Conservation (phyloP, 2,329 filamentous ascomycete species). For the Didymella segeticola region DNA sequence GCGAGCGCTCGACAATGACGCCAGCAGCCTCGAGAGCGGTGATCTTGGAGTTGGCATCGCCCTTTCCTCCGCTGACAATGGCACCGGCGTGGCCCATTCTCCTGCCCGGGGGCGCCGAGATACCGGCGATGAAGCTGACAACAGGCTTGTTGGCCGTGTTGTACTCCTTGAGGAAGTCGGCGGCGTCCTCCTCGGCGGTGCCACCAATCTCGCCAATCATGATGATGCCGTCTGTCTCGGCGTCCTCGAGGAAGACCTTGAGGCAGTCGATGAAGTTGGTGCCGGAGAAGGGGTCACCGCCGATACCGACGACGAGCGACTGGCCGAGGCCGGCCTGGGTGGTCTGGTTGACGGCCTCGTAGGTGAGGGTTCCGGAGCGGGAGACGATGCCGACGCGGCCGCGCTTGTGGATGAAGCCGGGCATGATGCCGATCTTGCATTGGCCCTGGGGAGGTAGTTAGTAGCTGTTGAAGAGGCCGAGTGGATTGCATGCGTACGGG, state of each 20-base stretch:
- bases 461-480: background rate
- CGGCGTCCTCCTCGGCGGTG: slow-evolving; percentile 95
- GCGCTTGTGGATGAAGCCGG: slow-evolving; percentile 99
- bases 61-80: slow-evolving; percentile 97
- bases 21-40: slow-evolving; percentile 89
- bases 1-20: slow-evolving; percentile 85
- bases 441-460: slow-evolving; percentile 67
- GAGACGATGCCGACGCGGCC: slow-evolving; percentile 98
- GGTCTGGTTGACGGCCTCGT: slow-evolving; percentile 99
- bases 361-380: slow-evolving; percentile 96
- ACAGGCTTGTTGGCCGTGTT: slow-evolving; percentile 96
- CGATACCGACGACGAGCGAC: slow-evolving; percentile 97
- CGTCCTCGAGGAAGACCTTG: slow-evolving; percentile 93
- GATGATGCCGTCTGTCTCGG: slow-evolving; percentile 98
- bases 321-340: slow-evolving; percentile 96
- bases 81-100: slow-evolving; percentile 99
- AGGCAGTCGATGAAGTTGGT: slow-evolving; percentile 99
- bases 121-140: slow-evolving; percentile 97
- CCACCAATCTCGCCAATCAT: slow-evolving; percentile 99
- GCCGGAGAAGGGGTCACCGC: slow-evolving; percentile 97
- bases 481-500: slow-evolving; percentile 54
- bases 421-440: slow-evolving; percentile 99
- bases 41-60: slow-evolving; percentile 98
- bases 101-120: slow-evolving; percentile 93
- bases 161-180: slow-evolving; percentile 90